Evolutionary conservation across 768 basidiomycete genomes (phyloP), one percentile per base, ranked within the genome.

Genomic region (Wakefieldia striispora): DNA sequence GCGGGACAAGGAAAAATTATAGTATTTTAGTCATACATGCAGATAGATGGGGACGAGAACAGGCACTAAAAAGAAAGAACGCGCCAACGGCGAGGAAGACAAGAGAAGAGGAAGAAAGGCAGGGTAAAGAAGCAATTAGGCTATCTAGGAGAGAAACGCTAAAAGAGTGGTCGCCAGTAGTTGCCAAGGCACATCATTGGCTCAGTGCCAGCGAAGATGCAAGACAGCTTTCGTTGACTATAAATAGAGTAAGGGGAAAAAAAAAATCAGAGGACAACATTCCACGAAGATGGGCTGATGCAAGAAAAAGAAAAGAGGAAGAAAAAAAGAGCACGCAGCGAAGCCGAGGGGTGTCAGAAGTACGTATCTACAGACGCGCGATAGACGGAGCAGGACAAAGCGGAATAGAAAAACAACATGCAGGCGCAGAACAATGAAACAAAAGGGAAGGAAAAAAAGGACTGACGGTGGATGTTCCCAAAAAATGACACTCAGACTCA

Each of bases 191-290:
- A 29, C 26, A 26, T 26, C 26, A 26, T 26, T 26, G 26, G 8
- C 26, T 26, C 26, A 26, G 6, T 26, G 26, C 12, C 29, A 29
- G 29, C 10, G 12, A 29, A 29, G 29, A 29, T 29, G 47, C 34
- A 44, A 47, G 59, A 47, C 65, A 61, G 56, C 54, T 61, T 61
- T 64, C 59, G 62, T 51, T 47, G 47, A 55, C 33, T 23, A 67
- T 66, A 65, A 66, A 65, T 65, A 65, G 26, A 1, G 40, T 21
- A 52, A 45, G 42, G 37, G n/a, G 36, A 27, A 34, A n/a, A 33
- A 42, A n/a, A 19, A 4, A 6, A 26, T 26, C 26, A 9, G 12
- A 13, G 6, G 31, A 61, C 47, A 45, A 47, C 44, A 55, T 53
- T 59, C 54, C 61, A 48, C 39, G 6, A 43, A 29, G 38, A 36